Percentiles rank a stretch among this genome's conserved stretches.
phyloP scores from a whole-genome alignment of 1,139 yeast genomes.

The Lizanozyma gosingica region DNA sequence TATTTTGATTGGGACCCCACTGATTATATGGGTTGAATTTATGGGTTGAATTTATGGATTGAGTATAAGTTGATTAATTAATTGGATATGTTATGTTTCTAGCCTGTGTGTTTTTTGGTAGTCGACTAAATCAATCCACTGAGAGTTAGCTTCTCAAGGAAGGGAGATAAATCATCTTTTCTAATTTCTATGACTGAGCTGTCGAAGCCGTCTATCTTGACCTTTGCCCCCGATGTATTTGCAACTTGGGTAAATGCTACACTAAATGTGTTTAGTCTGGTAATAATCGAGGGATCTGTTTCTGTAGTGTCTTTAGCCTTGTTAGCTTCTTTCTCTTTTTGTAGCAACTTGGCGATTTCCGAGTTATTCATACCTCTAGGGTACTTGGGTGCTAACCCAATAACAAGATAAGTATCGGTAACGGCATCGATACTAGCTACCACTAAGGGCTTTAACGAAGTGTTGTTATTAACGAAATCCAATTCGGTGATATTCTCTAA shows the following conservation, averaged over 20 bases:
- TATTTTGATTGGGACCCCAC: not conserved
- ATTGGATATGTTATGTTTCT: no score
- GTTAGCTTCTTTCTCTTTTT: conserved; percentile 25
- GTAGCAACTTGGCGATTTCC: conserved; percentile 30
- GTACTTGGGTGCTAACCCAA: conserved; percentile 81
- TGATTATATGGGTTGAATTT: not conserved
- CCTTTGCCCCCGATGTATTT: conserved; percentile 73
- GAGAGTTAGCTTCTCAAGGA: conserved; percentile 62
- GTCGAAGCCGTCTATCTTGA: conserved; percentile 88
- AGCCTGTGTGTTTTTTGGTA: conserved; percentile 5
- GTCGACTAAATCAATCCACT: conserved; percentile 28
- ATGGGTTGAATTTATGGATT: no score
- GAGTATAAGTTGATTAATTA: no score
- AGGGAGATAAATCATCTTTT: conserved; percentile 80
- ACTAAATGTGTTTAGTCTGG: conserved; percentile 69
- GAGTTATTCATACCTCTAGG: conserved; percentile 51
- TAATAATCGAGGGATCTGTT: conserved; percentile 16
- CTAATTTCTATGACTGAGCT: conserved; percentile 86
- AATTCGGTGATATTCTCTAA: conserved; percentile 82
- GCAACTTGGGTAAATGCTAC: conserved; percentile 87
- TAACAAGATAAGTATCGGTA: conserved; percentile 76
- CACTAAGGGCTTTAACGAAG: conserved; percentile 69
- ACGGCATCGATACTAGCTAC: conserved; percentile 74
- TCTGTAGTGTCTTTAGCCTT: conserved; percentile 7
- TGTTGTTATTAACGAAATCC: conserved; percentile 36